These are phyloP conservation scores for Prunella vulgaris DNA, from an alignment of 257 asterid genomes.

Conservation along the genomic window DNA sequence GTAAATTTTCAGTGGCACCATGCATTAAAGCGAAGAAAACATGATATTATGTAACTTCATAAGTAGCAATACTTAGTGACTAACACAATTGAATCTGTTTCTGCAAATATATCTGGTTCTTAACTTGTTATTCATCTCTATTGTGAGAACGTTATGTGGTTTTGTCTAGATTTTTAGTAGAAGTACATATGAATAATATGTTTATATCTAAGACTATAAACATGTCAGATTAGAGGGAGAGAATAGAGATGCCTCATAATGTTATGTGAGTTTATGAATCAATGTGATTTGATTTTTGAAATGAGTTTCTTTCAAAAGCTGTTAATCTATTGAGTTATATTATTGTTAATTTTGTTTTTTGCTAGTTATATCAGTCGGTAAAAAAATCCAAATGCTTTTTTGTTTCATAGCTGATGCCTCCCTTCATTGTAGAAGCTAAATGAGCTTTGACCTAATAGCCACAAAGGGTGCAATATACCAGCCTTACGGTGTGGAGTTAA, in stretches of 20 bases:
- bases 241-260: constrained; percentile 7
- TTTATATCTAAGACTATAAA: constrained; percentile 22
- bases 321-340: not conserved
- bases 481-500: not conserved
- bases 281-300: constrained; percentile 2
- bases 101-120: not conserved
- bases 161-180: constrained; percentile 25
- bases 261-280: constrained; percentile 20
- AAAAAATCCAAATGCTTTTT: not conserved
- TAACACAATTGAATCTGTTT: not conserved
- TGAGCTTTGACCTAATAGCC: not conserved
- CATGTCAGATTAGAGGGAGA: constrained; percentile 22
- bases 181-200: constrained; percentile 1
- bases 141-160: constrained; percentile 31
- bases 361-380: not conserved
- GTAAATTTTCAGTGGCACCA: not conserved
- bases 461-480: not conserved
- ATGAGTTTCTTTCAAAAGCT: constrained; percentile 7
- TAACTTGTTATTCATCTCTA: not conserved
- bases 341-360: not conserved
- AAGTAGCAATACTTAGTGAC: not conserved
- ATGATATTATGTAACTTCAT: not conserved
- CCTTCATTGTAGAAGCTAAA: not conserved
- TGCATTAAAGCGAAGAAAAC: not conserved
- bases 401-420: not conserved